Base-by-base conservation (phyloP, 345 rosid species). In the Brassica incana region DNA sequence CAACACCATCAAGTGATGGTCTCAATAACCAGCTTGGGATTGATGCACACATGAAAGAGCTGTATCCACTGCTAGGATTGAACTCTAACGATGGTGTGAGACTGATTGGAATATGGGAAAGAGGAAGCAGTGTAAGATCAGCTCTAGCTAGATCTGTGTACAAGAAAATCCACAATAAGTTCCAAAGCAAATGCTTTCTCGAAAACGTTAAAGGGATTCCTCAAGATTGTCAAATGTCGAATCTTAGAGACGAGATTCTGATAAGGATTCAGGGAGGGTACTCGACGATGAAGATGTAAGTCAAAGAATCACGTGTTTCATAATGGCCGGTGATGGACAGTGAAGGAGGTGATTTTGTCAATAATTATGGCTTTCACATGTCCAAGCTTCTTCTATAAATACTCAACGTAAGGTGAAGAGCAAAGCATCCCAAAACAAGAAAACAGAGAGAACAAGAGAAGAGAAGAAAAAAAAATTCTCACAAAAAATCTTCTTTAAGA, bases 71-170 rank as follows among this genome's bases (percentile, higher is more conserved):
- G 11, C n/a, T 75, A 25, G 67, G 12, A 56, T 25, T 75, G 43
- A 56, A 75, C 4, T 54, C 67, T 5, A 67, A 27, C 3, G 56
- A 67, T 25, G 59, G 38, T 61, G 64, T 73, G 10, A 59, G 75
- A 73, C 63, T 79, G 25, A 27, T 79, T 33, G 82, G 82, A 10
- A 79, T 79, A 0, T 79, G 82, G 82, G 78, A 63, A 20, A 45
- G 78, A 60, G 82, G 82, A 48, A 23, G 65, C 52, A 67, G 48
- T 61, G 78, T 69, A 23, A 73, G 82, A 74, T 67, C 78, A 32
- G 74, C 82, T 43, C 54, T 79, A 12, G 78, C 82, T 48, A 73
- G 74, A 32, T 73, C 16, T 16, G 64, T 74, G 1, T 79, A 79
- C 54, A 35, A 68, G n/a, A 68, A 79, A 30, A 68, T 74, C 75